These are phyloP conservation scores for Mortierella sp. DNA, from an alignment of 371 early-diverging fungal species.

Conservation along the genomic window DNA sequence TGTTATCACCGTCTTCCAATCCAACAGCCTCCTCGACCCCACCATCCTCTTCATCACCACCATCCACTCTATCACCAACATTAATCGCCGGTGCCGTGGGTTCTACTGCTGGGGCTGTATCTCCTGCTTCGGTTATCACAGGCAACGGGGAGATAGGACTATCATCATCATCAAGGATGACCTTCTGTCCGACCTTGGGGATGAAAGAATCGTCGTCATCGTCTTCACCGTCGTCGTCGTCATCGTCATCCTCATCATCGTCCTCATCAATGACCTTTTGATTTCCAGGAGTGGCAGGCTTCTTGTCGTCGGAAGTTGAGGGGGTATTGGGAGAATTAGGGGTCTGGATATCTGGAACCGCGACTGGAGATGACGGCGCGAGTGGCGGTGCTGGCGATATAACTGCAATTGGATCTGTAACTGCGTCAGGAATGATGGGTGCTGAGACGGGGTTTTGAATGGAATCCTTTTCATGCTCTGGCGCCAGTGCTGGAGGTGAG, in stretches of 20 bases:
- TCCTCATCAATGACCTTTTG: not conserved
- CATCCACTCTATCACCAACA: not conserved
- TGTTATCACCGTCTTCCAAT: no score
- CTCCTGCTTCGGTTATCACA: no score
- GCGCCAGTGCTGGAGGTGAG: not conserved
- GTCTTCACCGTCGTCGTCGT: constrained; percentile 25
- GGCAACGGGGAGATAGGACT: not conserved
- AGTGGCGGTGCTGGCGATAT: not conserved
- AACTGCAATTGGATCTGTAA: not conserved
- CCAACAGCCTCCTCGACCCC: not conserved
- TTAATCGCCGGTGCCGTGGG: not conserved
- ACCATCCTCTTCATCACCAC: constrained; percentile 8
- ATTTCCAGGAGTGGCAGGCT: not conserved
- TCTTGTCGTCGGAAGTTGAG: not conserved
- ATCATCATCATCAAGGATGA: not conserved
- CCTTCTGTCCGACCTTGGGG: constrained; percentile 10
- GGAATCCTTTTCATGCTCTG: not conserved
- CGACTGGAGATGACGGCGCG: not conserved
- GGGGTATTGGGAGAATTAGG: not conserved
- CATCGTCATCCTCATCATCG: not conserved
- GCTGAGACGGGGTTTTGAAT: not conserved
- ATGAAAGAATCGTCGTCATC: constrained; percentile 18
- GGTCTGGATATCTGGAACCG: not conserved
- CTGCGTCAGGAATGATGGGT: not conserved
- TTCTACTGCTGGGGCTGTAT: not conserved